These are phyloP conservation scores for Sistotremastrum niveocremeum DNA, from an alignment of 768 basidiomycete genomes.

Conservation along the genomic window DNA sequence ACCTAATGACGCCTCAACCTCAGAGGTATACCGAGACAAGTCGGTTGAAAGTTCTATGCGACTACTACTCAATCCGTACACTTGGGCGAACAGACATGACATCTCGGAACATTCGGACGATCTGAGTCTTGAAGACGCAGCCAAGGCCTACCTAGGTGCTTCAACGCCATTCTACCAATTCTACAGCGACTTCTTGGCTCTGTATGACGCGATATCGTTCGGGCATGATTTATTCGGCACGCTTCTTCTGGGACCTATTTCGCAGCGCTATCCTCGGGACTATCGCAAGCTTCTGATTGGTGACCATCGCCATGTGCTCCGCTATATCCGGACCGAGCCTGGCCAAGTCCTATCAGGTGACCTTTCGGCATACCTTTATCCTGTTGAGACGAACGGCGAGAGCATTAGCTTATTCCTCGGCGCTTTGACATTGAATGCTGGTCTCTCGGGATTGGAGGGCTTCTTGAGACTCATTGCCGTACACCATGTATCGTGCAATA, in stretches of 20 bases:
- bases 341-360: conserved; percentile 40
- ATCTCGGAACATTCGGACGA: conserved; percentile 16
- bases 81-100: conserved; percentile 10
- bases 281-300: conserved; percentile 78
- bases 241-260: conserved; percentile 61
- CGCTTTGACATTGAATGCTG: conserved; percentile 28
- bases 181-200: conserved; percentile 77
- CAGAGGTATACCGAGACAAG: conserved; percentile 73
- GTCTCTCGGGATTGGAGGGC: conserved; percentile 25
- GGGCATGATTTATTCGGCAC: conserved; percentile 61
- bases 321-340: conserved; percentile 38
- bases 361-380: conserved; percentile 54
- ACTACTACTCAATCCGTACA: conserved; percentile 43
- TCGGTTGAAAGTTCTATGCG: conserved; percentile 47
- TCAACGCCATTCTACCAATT: conserved; percentile 83
- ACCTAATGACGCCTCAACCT: conserved; percentile 29
- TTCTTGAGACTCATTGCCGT: conserved; percentile 57
- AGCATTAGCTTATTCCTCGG: conserved; percentile 52
- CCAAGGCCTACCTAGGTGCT: conserved; percentile 45
- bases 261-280: conserved; percentile 67
- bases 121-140: conserved; percentile 35
- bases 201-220: conserved; percentile 91
- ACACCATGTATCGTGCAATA: conserved; percentile 63
- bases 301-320: conserved; percentile 57
- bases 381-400: conserved; percentile 48